Evolutionary conservation across 257 asterid species (phyloP), one percentile per base, ranked within the genome.

Genomic region (Mentha longifolia): DNA sequence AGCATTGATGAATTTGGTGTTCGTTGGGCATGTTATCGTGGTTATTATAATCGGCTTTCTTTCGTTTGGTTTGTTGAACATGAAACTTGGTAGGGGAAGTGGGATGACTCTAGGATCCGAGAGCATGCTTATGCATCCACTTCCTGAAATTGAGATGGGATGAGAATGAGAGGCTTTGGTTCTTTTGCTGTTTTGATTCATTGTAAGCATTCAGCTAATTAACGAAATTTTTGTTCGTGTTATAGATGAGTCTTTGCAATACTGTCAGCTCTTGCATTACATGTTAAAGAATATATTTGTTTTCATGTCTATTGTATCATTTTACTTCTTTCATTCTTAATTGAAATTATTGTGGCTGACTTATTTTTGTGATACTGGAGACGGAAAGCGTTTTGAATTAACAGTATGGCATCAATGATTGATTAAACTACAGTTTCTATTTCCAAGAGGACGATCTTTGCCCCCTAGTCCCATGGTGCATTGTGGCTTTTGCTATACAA

Each of bases 111-210:
- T 84, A 68, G 85, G 85, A 61, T 78, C 89, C 2, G 89, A 88
- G 61, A 74, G 79, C 61, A 79, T 81, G 78, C 77, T 79, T 55
- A 87, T 86, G 96, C 89, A 75, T 67, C 76, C 84, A 9, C 81
- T 84, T 54, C 89, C 96, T 65, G 92, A 88, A 54, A 72, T 85
- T 64, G 96, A 89, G 76, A 68, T 86, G 55, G 92, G 84, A n/a
- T n/a, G n/a, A n/a, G n/a, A n/a, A 60, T 88, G 86, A 84, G 72
- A 71, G 57, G 30, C n/a, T 79, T 70, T 25, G 42, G 47, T 57
- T 35, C 15, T 51, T 67, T 3, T 80, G 47, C 33, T 70, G 71
- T 65, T 70, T 7, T 20, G 47, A 41, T 28, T 37, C 54, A 12
- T 70, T 67, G 80, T 71, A 56, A 74, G 74, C 46, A 69, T 67